A percentile compares a stretch with the other conserved stretches of the same genome.
Conservation (phyloP, 257 asterid genomes). For the Prunella vulgaris region DNA sequence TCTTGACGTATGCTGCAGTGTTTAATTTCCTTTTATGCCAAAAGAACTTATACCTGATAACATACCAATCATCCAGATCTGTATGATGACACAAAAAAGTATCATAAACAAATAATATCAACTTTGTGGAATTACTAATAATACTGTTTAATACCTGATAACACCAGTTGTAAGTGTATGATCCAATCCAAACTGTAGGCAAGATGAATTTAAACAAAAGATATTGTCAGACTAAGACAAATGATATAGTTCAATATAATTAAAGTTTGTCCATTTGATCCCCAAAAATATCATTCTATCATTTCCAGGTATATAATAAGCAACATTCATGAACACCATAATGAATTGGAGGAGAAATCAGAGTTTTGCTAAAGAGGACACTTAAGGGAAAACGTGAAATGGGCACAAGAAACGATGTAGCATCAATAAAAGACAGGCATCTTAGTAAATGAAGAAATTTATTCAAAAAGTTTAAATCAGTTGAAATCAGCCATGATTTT, state of each 20-base stretch:
- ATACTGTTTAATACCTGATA: slow-evolving; percentile 62
- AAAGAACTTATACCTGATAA: not conserved
- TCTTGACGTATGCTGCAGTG: not conserved
- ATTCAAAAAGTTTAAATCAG: not conserved
- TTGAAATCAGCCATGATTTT: not conserved
- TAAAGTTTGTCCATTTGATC: slow-evolving; percentile 13
- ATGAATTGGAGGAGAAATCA: not conserved
- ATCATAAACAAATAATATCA: not conserved
- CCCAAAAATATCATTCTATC: slow-evolving; percentile 5
- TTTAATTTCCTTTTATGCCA: slow-evolving; percentile 13
- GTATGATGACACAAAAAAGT: not conserved
- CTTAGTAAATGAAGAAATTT: not conserved
- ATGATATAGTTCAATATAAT: not conserved
- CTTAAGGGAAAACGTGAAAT: not conserved
- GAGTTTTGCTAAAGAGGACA: not conserved
- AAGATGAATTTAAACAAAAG: slow-evolving; percentile 12
- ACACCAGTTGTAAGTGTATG: slow-evolving; percentile 99
- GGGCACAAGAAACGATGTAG: slow-evolving; percentile 4
- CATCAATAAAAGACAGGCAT: not conserved
- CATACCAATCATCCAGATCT: not conserved
- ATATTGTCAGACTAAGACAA: slow-evolving; percentile 22
- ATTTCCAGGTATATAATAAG: not conserved
- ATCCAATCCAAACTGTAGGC: slow-evolving; percentile 94
- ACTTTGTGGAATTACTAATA: slow-evolving; percentile 14
- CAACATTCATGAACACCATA: not conserved